Conservation (phyloP, 1,139 yeast species). For the Zygosaccharomyces sapae region DNA sequence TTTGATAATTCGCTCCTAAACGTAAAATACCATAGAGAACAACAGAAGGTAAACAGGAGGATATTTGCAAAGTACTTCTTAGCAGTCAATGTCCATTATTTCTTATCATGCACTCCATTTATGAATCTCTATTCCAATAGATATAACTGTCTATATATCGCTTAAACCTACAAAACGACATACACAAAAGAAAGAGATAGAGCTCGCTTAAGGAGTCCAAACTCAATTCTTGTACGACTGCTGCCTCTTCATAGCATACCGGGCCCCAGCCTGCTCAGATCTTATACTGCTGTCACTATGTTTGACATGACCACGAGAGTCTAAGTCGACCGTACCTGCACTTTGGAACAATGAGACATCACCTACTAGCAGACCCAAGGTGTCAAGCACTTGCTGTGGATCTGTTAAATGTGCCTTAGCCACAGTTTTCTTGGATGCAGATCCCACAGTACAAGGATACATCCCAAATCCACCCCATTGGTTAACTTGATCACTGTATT, state of each 20-base stretch:
- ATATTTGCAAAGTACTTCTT: too few relatives aligned
- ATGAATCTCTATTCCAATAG: too few relatives aligned
- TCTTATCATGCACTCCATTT: too few relatives aligned
- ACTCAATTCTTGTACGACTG: constrained; percentile 1
- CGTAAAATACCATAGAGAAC: neutral
- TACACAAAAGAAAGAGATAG: neutral
- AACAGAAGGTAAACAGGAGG: neutral
- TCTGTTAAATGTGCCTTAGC: constrained; percentile 87
- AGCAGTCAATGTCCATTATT: too few relatives aligned
- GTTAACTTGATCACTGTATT: constrained; percentile 39
- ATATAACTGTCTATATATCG: too few relatives aligned
- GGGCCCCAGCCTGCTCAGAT: constrained; percentile 31
- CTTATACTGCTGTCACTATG: constrained; percentile 39
- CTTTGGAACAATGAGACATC: constrained; percentile 70
- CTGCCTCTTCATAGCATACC: constrained; percentile 30
- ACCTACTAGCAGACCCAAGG: constrained; percentile 75
- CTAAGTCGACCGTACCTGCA: constrained; percentile 69
- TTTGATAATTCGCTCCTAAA: neutral
- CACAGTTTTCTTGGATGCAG: constrained; percentile 81
- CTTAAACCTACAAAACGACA: neutral
- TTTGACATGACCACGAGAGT: constrained; percentile 64
- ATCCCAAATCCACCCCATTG: constrained; percentile 56
- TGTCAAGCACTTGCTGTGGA: constrained; percentile 81
- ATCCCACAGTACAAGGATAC: constrained; percentile 91
- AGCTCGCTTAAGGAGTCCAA: neutral